These are phyloP conservation scores for Thermothelomyces thermophilus DNA, from an alignment of 2,329 filamentous ascomycete genomes.

Conservation along the genomic window DNA sequence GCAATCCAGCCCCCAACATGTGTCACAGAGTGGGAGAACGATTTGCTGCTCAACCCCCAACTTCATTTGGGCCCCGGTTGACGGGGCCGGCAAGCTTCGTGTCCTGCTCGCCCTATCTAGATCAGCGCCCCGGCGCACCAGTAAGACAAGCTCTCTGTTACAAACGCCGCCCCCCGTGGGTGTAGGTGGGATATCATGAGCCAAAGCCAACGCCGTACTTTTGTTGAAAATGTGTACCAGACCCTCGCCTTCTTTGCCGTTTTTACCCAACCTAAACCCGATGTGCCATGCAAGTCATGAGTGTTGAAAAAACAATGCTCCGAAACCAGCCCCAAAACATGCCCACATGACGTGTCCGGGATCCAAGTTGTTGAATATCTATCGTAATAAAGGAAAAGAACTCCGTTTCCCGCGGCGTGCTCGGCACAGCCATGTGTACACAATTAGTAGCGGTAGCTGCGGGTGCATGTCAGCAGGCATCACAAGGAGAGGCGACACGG, in stretches of 20 bases:
- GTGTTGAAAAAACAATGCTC: conserved; percentile 27
- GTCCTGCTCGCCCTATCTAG: conserved; percentile 30
- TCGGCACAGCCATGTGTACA: conserved; percentile 1
- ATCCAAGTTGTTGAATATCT: conserved; percentile 24
- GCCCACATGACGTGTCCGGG: conserved; percentile 18
- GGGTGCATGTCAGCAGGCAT: conserved; percentile 27
- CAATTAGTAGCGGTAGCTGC: conserved; percentile 63
- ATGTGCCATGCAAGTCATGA: conserved; percentile 27
- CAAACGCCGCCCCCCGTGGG: conserved; percentile 28
- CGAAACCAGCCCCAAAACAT: conserved; percentile 19
- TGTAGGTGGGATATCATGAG: conserved; percentile 31
- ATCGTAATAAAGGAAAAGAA: conserved; percentile 5
- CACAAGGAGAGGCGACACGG: background rate
- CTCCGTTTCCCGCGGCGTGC: background rate
- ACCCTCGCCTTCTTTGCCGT: conserved; percentile 22
- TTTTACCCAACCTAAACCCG: conserved; percentile 26
- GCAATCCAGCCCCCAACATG: no score
- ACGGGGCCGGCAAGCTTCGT: conserved; percentile 32
- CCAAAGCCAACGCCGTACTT: conserved; percentile 33
- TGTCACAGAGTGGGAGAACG: background rate
- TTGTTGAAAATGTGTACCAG: conserved; percentile 33
- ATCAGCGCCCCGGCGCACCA: conserved; percentile 27
- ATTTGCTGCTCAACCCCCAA: background rate
- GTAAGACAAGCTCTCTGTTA: conserved; percentile 29
- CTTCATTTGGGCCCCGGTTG: conserved; percentile 34